Evolutionary conservation across 176 grass and related monocot species (phyloP), one percentile per base, ranked within the genome.

Genomic region (Thalia dealbata): DNA sequence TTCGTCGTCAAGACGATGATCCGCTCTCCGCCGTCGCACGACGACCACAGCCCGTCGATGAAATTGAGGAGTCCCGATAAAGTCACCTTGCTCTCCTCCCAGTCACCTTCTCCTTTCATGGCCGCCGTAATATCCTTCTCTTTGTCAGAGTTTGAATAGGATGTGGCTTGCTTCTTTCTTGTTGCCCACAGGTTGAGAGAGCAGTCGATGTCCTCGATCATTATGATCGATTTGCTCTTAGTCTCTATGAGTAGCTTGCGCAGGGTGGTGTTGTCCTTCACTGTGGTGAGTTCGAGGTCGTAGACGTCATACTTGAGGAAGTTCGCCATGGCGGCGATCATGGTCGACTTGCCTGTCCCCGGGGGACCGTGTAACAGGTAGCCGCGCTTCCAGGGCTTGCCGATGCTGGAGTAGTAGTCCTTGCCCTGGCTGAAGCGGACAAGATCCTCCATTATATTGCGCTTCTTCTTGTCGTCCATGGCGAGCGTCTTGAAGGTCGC

Each of bases 341-440:
- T 78, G 19, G 76, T 78, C 19, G 76, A 69, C 48, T 78, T 78
- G n/a, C 76, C 76, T 0, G 76, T 78, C 19, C 76, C 76, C 3
- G 58, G 76, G 3, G 76, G 76, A n/a, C 76, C 76, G 4, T 67
- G 50, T 6, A 78, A 23, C 3, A 78, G 28, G 48, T 78, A 78
- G 0, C 76, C 76, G 0, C 76, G 48, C 61, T 78, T 78, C 76
- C 76, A 72, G 15, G 67, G 15, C 50, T 70, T 79, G 16, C 77
- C 77, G n/a, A 72, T 41, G 21, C n/a, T 72, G 2, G 23, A 2
- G 24, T 78, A 78, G 67, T 60, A 78, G 12, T 78, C 76, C 52
- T 70, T 58, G 12, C 64, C 11, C 0, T 51, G 23, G 21, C 64
- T 70, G 62, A 78, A 78, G 29, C 22, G 25, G 3, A 41, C 12